Base-by-base conservation (phyloP, 2,329 filamentous ascomycete species). In the Alternaria brassicicola region DNA sequence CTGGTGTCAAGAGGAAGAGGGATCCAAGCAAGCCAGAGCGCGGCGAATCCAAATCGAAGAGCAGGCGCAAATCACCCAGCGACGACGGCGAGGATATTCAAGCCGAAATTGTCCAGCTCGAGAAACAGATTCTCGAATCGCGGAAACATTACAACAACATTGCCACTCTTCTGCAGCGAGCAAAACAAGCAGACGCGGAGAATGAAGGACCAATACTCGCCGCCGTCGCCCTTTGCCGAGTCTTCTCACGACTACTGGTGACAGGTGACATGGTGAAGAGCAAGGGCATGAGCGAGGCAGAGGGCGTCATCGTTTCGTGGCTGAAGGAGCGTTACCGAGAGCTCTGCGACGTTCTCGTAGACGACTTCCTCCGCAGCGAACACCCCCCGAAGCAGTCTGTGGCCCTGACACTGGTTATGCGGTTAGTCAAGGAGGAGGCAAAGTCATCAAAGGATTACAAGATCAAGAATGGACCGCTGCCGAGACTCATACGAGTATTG, bases 101-200 rank as follows among this genome's bases (percentile, higher is more conserved):
- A 73, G 83, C 85, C 55, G 85, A 87, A 62, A 91, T 97, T 58
- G 79, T 94, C 39, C 80, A 86, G 52, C 84, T 97, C 53, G 93
- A 97, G 79, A 83, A 86, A 63, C 89, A 91, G 56, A 93, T 98
- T 54, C 79, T 93, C 61, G 89, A 95, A 76, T 96, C 93, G 48
- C 90, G 88, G 72, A 92, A 93, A 77, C 86, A 97, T 78, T 96
- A 96, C 83, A 96, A 97, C 82, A 92, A 96, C 73, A 94, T 98
- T 70, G 84, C 87, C 7, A 86, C 84, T 10, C 80, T 98, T 35
- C 81, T 96, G 43, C 83, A 84, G 39, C 84, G 87, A 69, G 62
- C 72, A 1, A 70, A 67, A 52, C 78, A 87, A 35, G 75, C 84
- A 33, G 77, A 83, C 3, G 75, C 81, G 19, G 81, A 84, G 17